phyloP scores from a whole-genome alignment of 2,329 filamentous ascomycete genomes.

The Fusarium bulbicola region DNA sequence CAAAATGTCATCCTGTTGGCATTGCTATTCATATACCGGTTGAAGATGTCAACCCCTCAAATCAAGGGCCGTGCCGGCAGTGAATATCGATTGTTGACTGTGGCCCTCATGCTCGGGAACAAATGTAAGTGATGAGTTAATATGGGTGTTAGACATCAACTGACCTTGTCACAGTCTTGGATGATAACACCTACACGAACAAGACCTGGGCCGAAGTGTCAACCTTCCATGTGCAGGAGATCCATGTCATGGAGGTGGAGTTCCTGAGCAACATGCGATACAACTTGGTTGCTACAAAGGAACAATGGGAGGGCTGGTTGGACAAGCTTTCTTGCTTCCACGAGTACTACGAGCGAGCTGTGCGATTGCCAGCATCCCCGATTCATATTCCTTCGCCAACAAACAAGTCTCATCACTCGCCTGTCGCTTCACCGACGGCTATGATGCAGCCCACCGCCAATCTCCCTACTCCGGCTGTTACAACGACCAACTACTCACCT shows the following conservation, averaged over 20 bases:
- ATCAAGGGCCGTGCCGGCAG: slow-evolving; percentile 94
- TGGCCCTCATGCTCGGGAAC: slow-evolving; percentile 96
- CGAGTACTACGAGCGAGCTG: slow-evolving; percentile 80
- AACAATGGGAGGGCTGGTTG: slow-evolving; percentile 90
- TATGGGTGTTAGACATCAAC: slow-evolving; percentile 2
- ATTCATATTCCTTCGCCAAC: slow-evolving; percentile 54
- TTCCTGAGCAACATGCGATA: slow-evolving; percentile 99
- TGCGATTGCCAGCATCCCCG: slow-evolving; percentile 54
- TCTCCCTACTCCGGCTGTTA: slow-evolving; percentile 46
- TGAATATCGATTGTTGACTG: slow-evolving; percentile 90
- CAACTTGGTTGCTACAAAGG: slow-evolving; percentile 84
- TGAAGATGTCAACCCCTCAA: slow-evolving; percentile 88
- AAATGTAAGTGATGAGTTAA: slow-evolving; percentile 72
- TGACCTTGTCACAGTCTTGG: slow-evolving; percentile 70
- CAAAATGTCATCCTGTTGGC: slow-evolving; percentile 94
- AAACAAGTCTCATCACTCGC: slow-evolving; percentile 53
- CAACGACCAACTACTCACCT: slow-evolving; percentile 52
- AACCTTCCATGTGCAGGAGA: slow-evolving; percentile 90
- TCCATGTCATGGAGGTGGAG: slow-evolving; percentile 99
- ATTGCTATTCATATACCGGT: slow-evolving; percentile 88
- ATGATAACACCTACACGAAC: slow-evolving; percentile 99
- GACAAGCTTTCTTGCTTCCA: slow-evolving; percentile 82
- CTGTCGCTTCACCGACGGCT: slow-evolving; percentile 60
- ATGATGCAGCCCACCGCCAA: slow-evolving; percentile 43
- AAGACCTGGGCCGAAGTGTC: slow-evolving; percentile 99